Conservation (phyloP, 768 basidiomycete genomes). For the Suillus brevipes region DNA sequence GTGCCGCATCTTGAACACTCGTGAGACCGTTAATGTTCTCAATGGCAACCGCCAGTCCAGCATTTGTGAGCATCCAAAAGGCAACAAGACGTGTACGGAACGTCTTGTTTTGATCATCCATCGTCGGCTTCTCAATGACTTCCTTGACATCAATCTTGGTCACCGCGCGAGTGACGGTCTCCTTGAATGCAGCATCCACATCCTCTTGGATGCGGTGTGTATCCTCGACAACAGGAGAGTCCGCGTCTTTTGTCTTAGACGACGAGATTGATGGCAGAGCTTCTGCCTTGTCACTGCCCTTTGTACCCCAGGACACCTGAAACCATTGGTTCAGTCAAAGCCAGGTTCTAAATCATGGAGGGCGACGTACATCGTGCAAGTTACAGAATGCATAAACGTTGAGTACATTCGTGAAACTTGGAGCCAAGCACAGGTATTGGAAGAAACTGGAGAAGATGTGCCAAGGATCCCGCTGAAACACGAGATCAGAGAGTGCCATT, state of each 20-base stretch:
- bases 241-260: slow-evolving; percentile 73
- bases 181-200: slow-evolving; percentile 88
- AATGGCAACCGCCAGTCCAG: slow-evolving; percentile 69
- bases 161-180: slow-evolving; percentile 85
- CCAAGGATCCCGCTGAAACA: slow-evolving; percentile 88
- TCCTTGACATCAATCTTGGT: slow-evolving; percentile 72
- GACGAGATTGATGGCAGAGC: slow-evolving; percentile 87
- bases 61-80: slow-evolving; percentile 78
- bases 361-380: slow-evolving; percentile 72
- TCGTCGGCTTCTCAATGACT: slow-evolving; percentile 70
- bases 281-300: slow-evolving; percentile 93
- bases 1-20: slow-evolving; percentile 35
- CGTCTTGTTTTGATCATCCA: slow-evolving; percentile 89
- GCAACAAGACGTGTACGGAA: slow-evolving; percentile 89
- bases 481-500: slow-evolving; percentile 10
- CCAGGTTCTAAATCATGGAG: background rate
- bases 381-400: slow-evolving; percentile 99
- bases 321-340: slow-evolving; percentile 5
- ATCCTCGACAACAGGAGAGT: slow-evolving; percentile 82
- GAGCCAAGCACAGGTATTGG: slow-evolving; percentile 88
- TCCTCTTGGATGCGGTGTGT: slow-evolving; percentile 82
- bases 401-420: slow-evolving; percentile 91
- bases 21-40: slow-evolving; percentile 71
- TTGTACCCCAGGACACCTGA: slow-evolving; percentile 91
- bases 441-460: slow-evolving; percentile 95